A percentile compares a stretch with the other conserved stretches of the same genome.
phyloP scores from a whole-genome alignment of 1,139 yeast genomes.

The Debaryomyces singareniensis region DNA sequence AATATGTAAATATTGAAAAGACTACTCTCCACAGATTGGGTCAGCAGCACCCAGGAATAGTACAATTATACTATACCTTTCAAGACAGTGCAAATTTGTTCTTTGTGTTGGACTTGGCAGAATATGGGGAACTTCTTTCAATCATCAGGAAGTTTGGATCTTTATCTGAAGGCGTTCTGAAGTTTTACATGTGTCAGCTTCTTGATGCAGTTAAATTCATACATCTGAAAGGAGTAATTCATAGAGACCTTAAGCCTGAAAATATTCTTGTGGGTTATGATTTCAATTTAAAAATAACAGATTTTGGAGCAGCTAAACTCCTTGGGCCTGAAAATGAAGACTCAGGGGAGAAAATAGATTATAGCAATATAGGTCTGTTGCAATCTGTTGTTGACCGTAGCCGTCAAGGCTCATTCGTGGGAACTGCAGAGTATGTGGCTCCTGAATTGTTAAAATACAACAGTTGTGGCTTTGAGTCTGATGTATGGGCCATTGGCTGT shows the following conservation, averaged over 20 bases:
- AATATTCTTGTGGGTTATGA: conserved; percentile 76
- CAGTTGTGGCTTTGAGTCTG: conserved; percentile 80
- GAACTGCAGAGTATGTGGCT: conserved; percentile 67
- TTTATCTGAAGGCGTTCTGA: conserved; percentile 67
- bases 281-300: conserved; percentile 86
- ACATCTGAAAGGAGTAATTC: conserved; percentile 81
- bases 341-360: conserved; percentile 31
- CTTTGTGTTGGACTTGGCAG: conserved; percentile 73
- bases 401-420: conserved; percentile 63
- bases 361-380: conserved; percentile 18
- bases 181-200: conserved; percentile 71
- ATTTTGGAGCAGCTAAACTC: conserved; percentile 94
- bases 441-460: conserved; percentile 88
- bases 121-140: conserved; percentile 68
- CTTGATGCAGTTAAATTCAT: conserved; percentile 82
- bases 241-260: conserved; percentile 94
- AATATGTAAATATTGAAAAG: conserved; percentile 74
- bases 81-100: conserved; percentile 70
- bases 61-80: conserved; percentile 69
- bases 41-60: conserved; percentile 58
- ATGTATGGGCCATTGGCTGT: conserved; percentile 97
- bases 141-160: conserved; percentile 74
- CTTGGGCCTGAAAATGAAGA: conserved; percentile 40
- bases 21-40: conserved; percentile 68
- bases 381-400: conserved; percentile 6